Evolutionary conservation across 805 yeast genomes (phyloP), one percentile per base, ranked within the genome.

Genomic region (Wickerhamomyces chambardii): DNA sequence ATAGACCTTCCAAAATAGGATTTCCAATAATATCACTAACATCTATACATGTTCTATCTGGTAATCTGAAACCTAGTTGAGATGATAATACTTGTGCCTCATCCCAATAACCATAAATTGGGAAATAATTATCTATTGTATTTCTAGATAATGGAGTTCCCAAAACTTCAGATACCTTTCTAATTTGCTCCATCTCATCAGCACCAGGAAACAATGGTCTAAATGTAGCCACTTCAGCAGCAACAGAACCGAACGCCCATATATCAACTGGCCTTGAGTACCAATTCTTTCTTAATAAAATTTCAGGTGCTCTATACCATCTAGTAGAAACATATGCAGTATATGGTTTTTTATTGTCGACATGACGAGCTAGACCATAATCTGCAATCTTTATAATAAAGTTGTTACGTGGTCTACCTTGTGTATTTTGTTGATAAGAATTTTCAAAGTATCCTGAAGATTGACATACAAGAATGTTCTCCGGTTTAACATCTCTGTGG

Each of bases 401-500:
- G 37, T 55, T 62, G 32, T 61, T 63, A 15, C 47, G 41, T 33
- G 44, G 45, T 19, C 47, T 45, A 11, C 50, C 51, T 1, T 41
- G 38, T 5, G 36, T 34, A 2, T 42, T 35, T 16, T 29, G 17
- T 14, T 56, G 34, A 42, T 56, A 55, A 10, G 48, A 45, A 42
- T 61, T 53, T 53, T 58, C 56, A 53, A 71, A 80, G 48, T 70
- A 81, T 33, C 66, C 66, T 28, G 59, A 56, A 6, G 80, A 59
- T 17, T 78, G 75, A 27, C 78, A 66, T 5, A 89, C 74, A 45
- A 90, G 68, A 18, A 90, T 80, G 56, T 90, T 90, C 50, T 90
- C 97, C 0, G 98, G 97, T 57, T 90, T 90, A 33, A 90, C 69
- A 63, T 90, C 98, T 38, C 98, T 71, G 55, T 90, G 97, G 50